Evolutionary conservation across 202 grass and related monocot genomes (phyloP), one percentile per base, ranked within the genome.

Genomic region (Schoenoplectus tabernaemontani): DNA sequence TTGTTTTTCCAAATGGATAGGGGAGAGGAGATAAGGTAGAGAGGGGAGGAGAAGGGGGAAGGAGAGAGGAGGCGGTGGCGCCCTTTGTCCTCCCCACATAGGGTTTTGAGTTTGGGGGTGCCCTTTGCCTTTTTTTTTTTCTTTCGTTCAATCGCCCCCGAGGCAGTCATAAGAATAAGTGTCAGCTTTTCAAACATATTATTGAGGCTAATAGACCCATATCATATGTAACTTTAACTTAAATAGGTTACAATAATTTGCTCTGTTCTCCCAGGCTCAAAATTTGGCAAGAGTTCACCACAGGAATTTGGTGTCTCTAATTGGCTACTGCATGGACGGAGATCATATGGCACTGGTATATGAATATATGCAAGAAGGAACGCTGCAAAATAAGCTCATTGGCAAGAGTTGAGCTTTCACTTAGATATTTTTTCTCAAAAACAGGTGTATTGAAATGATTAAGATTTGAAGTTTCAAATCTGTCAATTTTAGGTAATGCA

Each of bases 291-390:
- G 79, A 53, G 70, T 89, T 42, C 79, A 83, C 79, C 87, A 89
- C 30, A 82, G 56, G 22, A 59, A 89, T 47, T 71, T 89, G 38
- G 80, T 86, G 5, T 76, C 80, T 7, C 28, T 89, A 38, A 17
- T 86, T 38, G 83, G 87, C 1, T 86, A 89, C 22, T 89, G 87
- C 34, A 83, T 65, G 17, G 83, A 89, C 58, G 64, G 28, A 12
- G 43, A 86, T 43, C 43, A 73, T 60, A 76, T 89, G 47, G 83
- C 80, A 4, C 87, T 89, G 41, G 63, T 89, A 5, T 89, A 85
- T 46, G 87, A 89, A 75, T 89, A 85, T 65, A 86, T 89, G 87
- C 5, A 65, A 23, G 71, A 86, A 78, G 87, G 83, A 48, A 89
- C 47, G 34, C 83, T 89, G 17, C 62, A 83, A 33, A 64, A 86